Evolutionary conservation across 352 stramenopile species (phyloP), one percentile per base, ranked within the genome.

Genomic region (Phytophthora aleatoria): DNA sequence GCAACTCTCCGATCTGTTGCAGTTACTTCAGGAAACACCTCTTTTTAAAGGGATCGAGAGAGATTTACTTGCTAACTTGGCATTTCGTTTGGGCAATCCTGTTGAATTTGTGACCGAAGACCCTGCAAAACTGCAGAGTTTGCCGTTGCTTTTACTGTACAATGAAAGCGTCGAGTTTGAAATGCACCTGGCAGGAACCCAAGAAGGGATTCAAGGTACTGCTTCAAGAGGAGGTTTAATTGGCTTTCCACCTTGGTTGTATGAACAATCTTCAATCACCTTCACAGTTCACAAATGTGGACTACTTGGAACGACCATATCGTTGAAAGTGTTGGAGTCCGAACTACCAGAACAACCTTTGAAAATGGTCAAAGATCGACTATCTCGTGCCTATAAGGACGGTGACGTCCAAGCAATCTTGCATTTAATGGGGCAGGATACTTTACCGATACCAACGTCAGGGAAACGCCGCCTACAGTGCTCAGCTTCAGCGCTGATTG

Each of bases 11-110:
- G 63, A 70, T 45, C 27, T 66, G 30, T 30, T 70, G 27, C 20
- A 50, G 15, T 16, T 70, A 35, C 39, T 70, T 12, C 48, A 70
- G 12, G 55, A 60, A 45, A 15, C 12, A 26, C 56, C 63, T 10
- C n/a, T 70, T 11, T 70, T 70, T 50, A 56, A 66, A 15, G 50
- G 50, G 1, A 53, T 70, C 28, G 26, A 51, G 3, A 50, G 38
- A 50, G 63, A 70, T 35, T 3, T 39, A n/a, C 63, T 70, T 13
- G 63, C 63, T 7, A 61, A 61, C 13, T 38, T 70, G 20, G 63
- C 63, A 41, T 70, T 70, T 26, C 43, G 43, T 3, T 30, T 70
- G 10, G 58, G 56, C 1, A 44, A 20, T 27, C 63, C 63, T 24
- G 20, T 43, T 41, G 63, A 70, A 16, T n/a, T 70, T 54, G 2